Percentiles rank a stretch among this genome's conserved stretches.
Evolutionary conservation across 352 stramenopile genomes (phyloP).

Genomic region (Globisporangium middletonii): DNA sequence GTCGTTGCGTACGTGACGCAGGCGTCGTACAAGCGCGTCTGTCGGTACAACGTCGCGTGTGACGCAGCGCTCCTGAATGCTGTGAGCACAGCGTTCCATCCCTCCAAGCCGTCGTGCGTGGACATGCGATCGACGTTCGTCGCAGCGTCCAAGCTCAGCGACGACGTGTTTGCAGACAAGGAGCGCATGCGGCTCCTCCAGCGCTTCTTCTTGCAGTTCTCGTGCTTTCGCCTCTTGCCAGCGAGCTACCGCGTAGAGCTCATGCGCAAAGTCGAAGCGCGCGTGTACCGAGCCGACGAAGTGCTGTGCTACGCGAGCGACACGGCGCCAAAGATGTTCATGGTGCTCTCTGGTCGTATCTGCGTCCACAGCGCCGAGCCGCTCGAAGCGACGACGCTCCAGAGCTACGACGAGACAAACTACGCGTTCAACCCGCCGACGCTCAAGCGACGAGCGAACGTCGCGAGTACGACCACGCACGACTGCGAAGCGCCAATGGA

Average conservation of each 20-base stretch:
- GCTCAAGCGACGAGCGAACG: neutral
- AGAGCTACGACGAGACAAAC: slow-evolving; percentile 1
- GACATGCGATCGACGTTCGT: slow-evolving; percentile 10
- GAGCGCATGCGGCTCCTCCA: neutral
- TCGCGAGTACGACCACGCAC: neutral
- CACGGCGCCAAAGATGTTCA: slow-evolving; percentile 19
- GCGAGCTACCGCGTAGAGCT: slow-evolving; percentile 20
- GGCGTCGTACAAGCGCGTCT: slow-evolving; percentile 27
- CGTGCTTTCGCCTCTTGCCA: slow-evolving; percentile 34
- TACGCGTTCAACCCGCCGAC: slow-evolving; percentile 5
- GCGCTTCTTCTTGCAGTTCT: slow-evolving; percentile 31
- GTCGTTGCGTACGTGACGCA: slow-evolving; percentile 33
- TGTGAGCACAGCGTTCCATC: slow-evolving; percentile 15
- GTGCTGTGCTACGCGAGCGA: slow-evolving; percentile 17
- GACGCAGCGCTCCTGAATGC: slow-evolving; percentile 16
- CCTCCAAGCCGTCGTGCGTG: slow-evolving; percentile 2
- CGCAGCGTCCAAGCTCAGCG: slow-evolving; percentile 5
- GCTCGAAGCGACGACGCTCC: slow-evolving; percentile 15
- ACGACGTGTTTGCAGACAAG: neutral
- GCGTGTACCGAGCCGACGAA: slow-evolving; percentile 23
- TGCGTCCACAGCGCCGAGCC: slow-evolving; percentile 24
- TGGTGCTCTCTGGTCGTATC: slow-evolving; percentile 33
- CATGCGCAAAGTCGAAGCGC: slow-evolving; percentile 23
- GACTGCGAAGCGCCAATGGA: slow-evolving; percentile 5
- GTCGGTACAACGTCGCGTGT: slow-evolving; percentile 30